Evolutionary conservation across 1,139 yeast genomes (phyloP).

Genomic region (Candida sanyaensis): DNA sequence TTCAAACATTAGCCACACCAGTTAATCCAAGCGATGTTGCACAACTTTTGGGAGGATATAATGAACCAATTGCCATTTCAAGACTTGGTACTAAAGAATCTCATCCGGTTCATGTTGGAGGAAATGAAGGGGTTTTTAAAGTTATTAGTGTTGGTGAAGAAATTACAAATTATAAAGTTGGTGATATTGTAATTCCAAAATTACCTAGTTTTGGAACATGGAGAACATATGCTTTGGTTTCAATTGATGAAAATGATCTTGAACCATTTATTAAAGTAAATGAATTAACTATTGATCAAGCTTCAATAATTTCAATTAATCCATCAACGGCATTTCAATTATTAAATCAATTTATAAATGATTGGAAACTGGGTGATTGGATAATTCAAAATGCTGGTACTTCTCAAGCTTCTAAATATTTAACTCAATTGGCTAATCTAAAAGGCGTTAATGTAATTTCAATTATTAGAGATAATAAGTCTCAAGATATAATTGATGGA

Average conservation of each 20-base stretch:
- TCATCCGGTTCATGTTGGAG: slow-evolving; percentile 72
- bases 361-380: slow-evolving; percentile 36
- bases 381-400: slow-evolving; percentile 37
- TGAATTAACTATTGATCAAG: slow-evolving; percentile 25
- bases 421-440: slow-evolving; percentile 30
- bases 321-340: slow-evolving; percentile 38
- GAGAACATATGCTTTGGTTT: slow-evolving; percentile 31
- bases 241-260: slow-evolving; percentile 16
- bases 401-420: slow-evolving; percentile 33
- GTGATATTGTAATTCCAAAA: slow-evolving; percentile 35
- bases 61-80: slow-evolving; percentile 59
- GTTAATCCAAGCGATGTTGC: slow-evolving; percentile 90
- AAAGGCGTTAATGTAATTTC: slow-evolving; percentile 29
- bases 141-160: slow-evolving; percentile 26
- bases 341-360: slow-evolving; percentile 26
- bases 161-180: slow-evolving; percentile 21
- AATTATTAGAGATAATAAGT: slow-evolving; percentile 33
- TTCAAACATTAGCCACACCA: slow-evolving; percentile 74
- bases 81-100: slow-evolving; percentile 47
- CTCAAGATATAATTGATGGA: slow-evolving; percentile 23
- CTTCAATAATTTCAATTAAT: slow-evolving; percentile 36
- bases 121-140: slow-evolving; percentile 49
- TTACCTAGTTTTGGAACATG: slow-evolving; percentile 37
- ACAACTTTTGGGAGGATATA: slow-evolving; percentile 92
- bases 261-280: slow-evolving; percentile 25